phyloP scores from a whole-genome alignment of 495 filamentous ascomycete genomes.

The Cercophora scortea region DNA sequence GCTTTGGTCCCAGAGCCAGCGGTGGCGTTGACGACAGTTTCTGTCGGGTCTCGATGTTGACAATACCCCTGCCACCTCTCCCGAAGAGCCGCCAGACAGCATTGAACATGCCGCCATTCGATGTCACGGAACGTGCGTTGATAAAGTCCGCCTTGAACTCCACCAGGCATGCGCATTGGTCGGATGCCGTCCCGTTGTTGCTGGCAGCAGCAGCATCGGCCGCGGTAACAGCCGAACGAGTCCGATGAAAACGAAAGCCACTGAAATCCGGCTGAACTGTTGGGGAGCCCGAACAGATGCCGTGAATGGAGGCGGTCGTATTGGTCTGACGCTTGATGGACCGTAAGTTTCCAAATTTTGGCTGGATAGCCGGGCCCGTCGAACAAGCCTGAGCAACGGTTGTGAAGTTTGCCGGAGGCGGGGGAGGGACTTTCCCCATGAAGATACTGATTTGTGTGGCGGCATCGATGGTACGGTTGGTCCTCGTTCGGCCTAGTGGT shows the following conservation, averaged over 20 bases:
- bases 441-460: conserved; percentile 36
- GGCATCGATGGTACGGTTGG: conserved; percentile 46
- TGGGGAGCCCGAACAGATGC: too few species aligned
- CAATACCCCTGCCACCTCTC: conserved; percentile 5
- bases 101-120: conserved; percentile 8
- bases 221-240: not conserved
- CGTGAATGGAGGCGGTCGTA: too few species aligned
- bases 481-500: conserved; percentile 49
- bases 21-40: conserved; percentile 34
- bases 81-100: conserved; percentile 9
- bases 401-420: too few species aligned
- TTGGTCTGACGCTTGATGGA: too few species aligned
- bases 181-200: conserved; percentile 21
- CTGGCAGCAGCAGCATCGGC: conserved; percentile 16
- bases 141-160: not conserved
- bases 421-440: conserved; percentile 21
- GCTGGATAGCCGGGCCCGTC: too few species aligned
- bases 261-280: too few species aligned
- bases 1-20: conserved; percentile 31
- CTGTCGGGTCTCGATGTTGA: conserved; percentile 23
- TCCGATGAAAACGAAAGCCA: too few species aligned
- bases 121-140: not conserved
- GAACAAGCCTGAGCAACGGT: too few species aligned
- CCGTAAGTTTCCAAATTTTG: too few species aligned
- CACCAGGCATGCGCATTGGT: conserved; percentile 1